A percentile compares a stretch with the other conserved stretches of the same genome.
Evolutionary conservation across 2,329 filamentous ascomycete species (phyloP).

Genomic region (Fusarium coffeatum): DNA sequence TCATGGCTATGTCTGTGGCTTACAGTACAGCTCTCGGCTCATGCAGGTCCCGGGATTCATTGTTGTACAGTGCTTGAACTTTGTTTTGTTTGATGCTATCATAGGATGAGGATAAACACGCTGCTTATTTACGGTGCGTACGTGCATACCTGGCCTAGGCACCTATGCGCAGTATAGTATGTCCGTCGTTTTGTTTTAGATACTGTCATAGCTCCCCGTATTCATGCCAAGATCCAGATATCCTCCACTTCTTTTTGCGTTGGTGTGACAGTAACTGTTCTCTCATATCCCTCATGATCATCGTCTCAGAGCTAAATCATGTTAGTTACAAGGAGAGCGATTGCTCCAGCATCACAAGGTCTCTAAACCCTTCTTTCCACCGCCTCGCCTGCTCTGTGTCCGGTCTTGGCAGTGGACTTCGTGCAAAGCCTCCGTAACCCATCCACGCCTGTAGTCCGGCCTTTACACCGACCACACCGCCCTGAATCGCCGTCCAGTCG

Average conservation of each 20-base stretch:
- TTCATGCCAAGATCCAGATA: not conserved
- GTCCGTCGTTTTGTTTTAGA: not conserved
- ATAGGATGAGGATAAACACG: not conserved
- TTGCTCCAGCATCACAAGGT: conserved; percentile 64
- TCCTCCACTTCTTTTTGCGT: conserved; percentile 8
- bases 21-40: conserved; percentile 1
- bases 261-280: conserved; percentile 25
- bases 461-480: conserved; percentile 79
- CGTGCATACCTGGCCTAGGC: not conserved
- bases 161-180: not conserved
- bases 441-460: conserved; percentile 72
- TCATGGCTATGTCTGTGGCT: not conserved
- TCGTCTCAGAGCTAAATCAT: not conserved
- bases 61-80: not conserved
- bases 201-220: conserved; percentile 11
- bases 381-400: conserved; percentile 59
- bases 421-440: conserved; percentile 71
- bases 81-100: conserved; percentile 9
- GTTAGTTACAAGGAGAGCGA: conserved; percentile 55
- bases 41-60: conserved; percentile 35
- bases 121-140: not conserved
- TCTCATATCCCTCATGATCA: conserved; percentile 9
- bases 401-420: conserved; percentile 55
- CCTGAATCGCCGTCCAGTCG: conserved; percentile 79
- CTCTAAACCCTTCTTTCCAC: conserved; percentile 68